Evolutionary conservation across 768 basidiomycete genomes (phyloP).

Genomic region (Tricholoma bakamatsutake): DNA sequence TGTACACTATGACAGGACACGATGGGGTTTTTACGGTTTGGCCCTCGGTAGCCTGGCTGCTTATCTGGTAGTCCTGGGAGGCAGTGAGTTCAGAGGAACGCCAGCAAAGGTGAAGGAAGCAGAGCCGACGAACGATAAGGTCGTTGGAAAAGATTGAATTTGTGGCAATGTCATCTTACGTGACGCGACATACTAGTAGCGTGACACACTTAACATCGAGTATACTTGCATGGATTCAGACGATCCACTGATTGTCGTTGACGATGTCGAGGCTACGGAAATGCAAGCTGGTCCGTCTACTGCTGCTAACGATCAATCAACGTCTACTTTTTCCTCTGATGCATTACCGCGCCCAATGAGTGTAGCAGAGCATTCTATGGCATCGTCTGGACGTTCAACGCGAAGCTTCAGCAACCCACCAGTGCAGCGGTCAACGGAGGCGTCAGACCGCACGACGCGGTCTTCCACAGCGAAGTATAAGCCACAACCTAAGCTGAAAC

Average conservation of each 20-base stretch:
- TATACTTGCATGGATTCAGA: conserved; percentile 40
- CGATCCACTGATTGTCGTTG: conserved; percentile 52
- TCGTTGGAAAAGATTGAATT: neutral
- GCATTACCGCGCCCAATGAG: conserved; percentile 14
- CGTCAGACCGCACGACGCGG: conserved; percentile 50
- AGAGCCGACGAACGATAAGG: conserved; percentile 4
- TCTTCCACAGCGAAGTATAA: conserved; percentile 44
- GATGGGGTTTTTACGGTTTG: conserved; percentile 49
- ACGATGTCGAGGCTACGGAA: conserved; percentile 43
- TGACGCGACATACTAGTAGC: neutral
- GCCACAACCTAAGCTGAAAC: conserved; percentile 73
- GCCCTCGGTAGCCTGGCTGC: conserved; percentile 37
- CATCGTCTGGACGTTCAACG: conserved; percentile 24
- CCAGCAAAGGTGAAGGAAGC: conserved; percentile 2
- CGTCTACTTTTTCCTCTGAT: conserved; percentile 10
- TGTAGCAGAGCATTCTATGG: conserved; percentile 20
- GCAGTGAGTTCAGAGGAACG: conserved; percentile 4
- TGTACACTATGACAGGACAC: conserved; percentile 38
- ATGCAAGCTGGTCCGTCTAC: conserved; percentile 31
- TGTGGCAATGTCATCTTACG: neutral
- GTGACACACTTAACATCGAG: conserved; percentile 4
- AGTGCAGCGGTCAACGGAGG: conserved; percentile 20
- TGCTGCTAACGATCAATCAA: conserved; percentile 10
- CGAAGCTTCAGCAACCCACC: conserved; percentile 28
- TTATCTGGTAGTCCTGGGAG: conserved; percentile 27